A percentile compares a stretch with the other conserved stretches of the same genome.
phyloP scores from a whole-genome alignment of 2,329 filamentous ascomycete species.

The Conoideocrella luteorostrata region DNA sequence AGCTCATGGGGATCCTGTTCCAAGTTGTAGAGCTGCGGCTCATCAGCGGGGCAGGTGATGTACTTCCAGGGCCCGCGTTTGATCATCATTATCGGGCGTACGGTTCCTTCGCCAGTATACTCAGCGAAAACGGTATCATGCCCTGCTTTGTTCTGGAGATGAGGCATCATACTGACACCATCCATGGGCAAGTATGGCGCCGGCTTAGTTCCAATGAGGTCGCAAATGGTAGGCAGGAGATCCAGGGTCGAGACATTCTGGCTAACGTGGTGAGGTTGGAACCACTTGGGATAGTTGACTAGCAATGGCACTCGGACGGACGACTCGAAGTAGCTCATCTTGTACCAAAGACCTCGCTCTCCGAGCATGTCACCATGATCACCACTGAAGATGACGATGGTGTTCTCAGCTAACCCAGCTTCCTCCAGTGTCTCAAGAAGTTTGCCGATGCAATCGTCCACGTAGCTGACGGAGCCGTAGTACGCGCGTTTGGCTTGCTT shows the following conservation, averaged over 20 bases:
- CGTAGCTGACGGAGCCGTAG: conserved; percentile 88
- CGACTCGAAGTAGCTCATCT: conserved; percentile 95
- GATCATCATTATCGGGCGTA: conserved; percentile 91
- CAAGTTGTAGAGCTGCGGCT: conserved; percentile 79
- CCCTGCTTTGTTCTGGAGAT: conserved; percentile 57
- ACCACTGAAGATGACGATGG: conserved; percentile 85
- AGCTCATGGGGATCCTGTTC: conserved; percentile 68
- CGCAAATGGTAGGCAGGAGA: conserved; percentile 81
- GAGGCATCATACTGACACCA: conserved; percentile 73
- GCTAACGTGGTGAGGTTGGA: conserved; percentile 66
- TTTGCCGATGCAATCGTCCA: conserved; percentile 86
- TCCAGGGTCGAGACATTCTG: conserved; percentile 90
- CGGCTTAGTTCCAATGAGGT: conserved; percentile 67
- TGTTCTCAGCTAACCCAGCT: conserved; percentile 75
- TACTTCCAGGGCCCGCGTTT: conserved; percentile 86
- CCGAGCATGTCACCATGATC: conserved; percentile 96
- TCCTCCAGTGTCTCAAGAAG: conserved; percentile 71
- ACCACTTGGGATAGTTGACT: conserved; percentile 71
- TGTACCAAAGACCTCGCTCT: conserved; percentile 89
- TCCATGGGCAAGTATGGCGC: conserved; percentile 74
- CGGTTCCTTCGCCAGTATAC: conserved; percentile 89
- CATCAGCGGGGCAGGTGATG: conserved; percentile 76
- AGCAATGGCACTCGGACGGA: conserved; percentile 85
- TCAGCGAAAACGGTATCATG: conserved; percentile 89
- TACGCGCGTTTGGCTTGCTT: conserved; percentile 81